Evolutionary conservation across 2,329 filamentous ascomycete genomes (phyloP).

Genomic region (Arthrobotrys sphaeroides): DNA sequence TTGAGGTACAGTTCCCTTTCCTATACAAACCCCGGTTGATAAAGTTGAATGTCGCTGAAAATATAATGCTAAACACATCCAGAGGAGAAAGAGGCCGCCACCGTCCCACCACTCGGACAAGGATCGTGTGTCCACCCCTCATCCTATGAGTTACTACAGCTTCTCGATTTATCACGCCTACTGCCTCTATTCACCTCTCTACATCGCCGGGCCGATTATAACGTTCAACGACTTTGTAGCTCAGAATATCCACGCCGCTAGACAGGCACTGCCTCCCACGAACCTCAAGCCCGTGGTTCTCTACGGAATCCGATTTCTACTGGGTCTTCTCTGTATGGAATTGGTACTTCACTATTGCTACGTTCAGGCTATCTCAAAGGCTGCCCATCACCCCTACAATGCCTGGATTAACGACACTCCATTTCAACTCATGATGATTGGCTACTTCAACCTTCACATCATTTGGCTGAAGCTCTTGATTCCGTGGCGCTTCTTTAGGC

Average conservation of each 20-base stretch:
- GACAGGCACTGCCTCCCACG: conserved; percentile 69
- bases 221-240: conserved; percentile 99
- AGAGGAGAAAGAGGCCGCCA: conserved; percentile 97
- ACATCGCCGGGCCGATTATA: conserved; percentile 89
- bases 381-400: conserved; percentile 68
- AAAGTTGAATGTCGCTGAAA: conserved; percentile 35
- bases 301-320: conserved; percentile 82
- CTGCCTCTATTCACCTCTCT: conserved; percentile 88
- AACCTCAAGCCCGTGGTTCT: conserved; percentile 74
- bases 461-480: conserved; percentile 98
- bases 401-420: conserved; percentile 83
- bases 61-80: conserved; percentile 69
- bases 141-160: conserved; percentile 69
- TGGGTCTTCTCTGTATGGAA: conserved; percentile 88
- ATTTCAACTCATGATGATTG: conserved; percentile 86
- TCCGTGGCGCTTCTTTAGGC: conserved; percentile 96
- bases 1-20: conserved; percentile 6
- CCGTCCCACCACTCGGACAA: conserved; percentile 84
- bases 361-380: conserved; percentile 88
- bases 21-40: not conserved
- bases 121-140: conserved; percentile 82
- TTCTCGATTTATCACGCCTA: conserved; percentile 92
- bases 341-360: conserved; percentile 91
- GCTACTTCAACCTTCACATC: conserved; percentile 94
- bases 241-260: conserved; percentile 64